Base-by-base conservation (phyloP, 1,284 basidiomycete genomes). In the Tetrapyrgos nigripes region DNA sequence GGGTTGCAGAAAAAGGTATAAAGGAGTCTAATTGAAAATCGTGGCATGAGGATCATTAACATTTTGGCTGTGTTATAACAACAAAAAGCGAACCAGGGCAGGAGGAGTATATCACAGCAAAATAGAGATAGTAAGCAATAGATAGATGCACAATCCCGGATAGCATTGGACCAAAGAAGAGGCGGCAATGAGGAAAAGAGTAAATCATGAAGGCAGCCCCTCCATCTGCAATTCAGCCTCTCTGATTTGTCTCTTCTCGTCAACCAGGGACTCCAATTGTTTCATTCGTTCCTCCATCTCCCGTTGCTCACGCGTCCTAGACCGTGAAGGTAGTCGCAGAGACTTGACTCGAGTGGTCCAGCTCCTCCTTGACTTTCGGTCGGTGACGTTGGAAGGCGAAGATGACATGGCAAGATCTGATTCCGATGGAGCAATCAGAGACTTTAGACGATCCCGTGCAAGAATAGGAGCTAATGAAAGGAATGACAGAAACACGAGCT, bases 391-490 rank as follows among this genome's bases (percentile, higher is more conserved):
- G n/a, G 19, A 10, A 26, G 48, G 19, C 6, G 50, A 10, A 31
- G 24, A 44, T 43, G 44, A 14, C 31, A 26, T 35, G 45, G 55
- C 23, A n/a, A n/a, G n/a, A 10, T 37, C 51, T 19, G 58, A 31
- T 40, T 51, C 27, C 31, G 50, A 46, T 13, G 45, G 45, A 35
- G 43, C 40, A 19, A 57, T 57, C 21, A 61, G 56, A 3, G 59
- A 51, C 14, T 61, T 61, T 19, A 61, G 40, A n/a, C 31, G 49
- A 48, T 61, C 52, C 27, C 48, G 53, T n/a, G 59, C 88, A 4
- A 93, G 77, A 58, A 93, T 91, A 11, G 91, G 91, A 17, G 91
- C 91, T 21, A 93, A 80, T 37, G 90, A 92, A 53, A 93, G 74
- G 66, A 91, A 82, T 14, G 90, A 89, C 9, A 93, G 74, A 63